A percentile compares a stretch with the other conserved stretches of the same genome.
These are phyloP conservation scores for Rhodotorula sp. DNA, from an alignment of 1,284 basidiomycete genomes.

Conservation along the genomic window DNA sequence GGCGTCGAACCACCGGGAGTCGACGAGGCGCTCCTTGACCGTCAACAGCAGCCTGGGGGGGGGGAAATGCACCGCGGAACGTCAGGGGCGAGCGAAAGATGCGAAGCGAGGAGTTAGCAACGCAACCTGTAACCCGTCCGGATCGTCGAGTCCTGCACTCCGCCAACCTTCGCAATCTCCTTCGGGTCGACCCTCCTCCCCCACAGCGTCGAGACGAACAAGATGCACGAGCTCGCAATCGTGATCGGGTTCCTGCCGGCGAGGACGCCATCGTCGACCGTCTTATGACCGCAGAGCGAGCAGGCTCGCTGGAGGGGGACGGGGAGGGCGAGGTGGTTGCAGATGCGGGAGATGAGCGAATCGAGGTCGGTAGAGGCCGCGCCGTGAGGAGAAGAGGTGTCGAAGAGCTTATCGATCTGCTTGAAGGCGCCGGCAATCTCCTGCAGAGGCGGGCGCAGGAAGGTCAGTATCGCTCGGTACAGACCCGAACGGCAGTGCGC, in stretches of 20 bases:
- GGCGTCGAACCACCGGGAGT: slow-evolving; percentile 39
- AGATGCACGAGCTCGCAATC: slow-evolving; percentile 92
- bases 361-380: slow-evolving; percentile 57
- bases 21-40: slow-evolving; percentile 37
- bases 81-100: background rate
- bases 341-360: slow-evolving; percentile 86
- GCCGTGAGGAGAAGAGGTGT: slow-evolving; percentile 49
- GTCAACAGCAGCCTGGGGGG: slow-evolving; percentile 34
- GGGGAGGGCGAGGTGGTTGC: slow-evolving; percentile 88
- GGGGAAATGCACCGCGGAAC: too few species aligned
- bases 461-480: background rate
- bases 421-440: slow-evolving; percentile 92
- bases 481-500: background rate
- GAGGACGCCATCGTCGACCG: slow-evolving; percentile 79
- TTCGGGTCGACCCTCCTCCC: slow-evolving; percentile 71
- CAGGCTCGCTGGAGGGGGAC: slow-evolving; percentile 78
- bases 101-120: background rate
- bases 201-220: slow-evolving; percentile 82
- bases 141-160: slow-evolving; percentile 96
- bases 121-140: slow-evolving; percentile 60
- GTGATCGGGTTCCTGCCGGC: slow-evolving; percentile 93
- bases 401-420: slow-evolving; percentile 87
- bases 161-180: slow-evolving; percentile 90
- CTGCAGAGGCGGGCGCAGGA: slow-evolving; percentile 3
- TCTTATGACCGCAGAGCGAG: slow-evolving; percentile 76